Percentiles rank a stretch among this genome's conserved stretches.
Evolutionary conservation across 2,329 filamentous ascomycete species (phyloP).

Genomic region (Aureobasidium sp.): DNA sequence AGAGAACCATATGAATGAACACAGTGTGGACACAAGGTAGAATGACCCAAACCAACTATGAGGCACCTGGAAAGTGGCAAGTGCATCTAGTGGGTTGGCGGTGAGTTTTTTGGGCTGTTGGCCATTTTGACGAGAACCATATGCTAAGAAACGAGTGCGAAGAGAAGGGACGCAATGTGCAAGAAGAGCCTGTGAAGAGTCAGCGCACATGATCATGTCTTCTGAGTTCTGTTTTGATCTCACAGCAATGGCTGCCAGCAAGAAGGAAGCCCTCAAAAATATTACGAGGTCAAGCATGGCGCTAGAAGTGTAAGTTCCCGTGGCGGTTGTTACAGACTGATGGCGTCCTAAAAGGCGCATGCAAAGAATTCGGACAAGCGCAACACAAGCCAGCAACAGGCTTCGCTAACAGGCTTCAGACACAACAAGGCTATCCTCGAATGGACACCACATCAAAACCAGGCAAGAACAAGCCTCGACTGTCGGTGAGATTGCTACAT

Average conservation of each 20-base stretch:
- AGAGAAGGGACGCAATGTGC: constrained; percentile 43
- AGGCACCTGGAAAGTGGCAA: constrained; percentile 57
- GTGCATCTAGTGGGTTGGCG: constrained; percentile 30
- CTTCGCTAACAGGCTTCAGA: background rate
- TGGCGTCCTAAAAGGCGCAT: background rate
- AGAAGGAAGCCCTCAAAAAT: constrained; percentile 11
- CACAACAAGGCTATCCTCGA: background rate
- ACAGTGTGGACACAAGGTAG: constrained; percentile 62
- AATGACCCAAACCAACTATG: constrained; percentile 88
- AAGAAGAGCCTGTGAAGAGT: constrained; percentile 36
- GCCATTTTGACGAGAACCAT: constrained; percentile 43
- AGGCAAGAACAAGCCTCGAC: constrained; percentile 1
- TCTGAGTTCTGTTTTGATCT: background rate
- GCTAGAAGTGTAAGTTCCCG: background rate
- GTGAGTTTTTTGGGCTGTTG: background rate
- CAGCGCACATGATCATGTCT: background rate
- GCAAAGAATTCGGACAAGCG: background rate
- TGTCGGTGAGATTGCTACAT: constrained; percentile 4
- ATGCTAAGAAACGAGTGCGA: constrained; percentile 48
- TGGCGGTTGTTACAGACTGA: background rate
- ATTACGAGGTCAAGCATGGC: constrained; percentile 10
- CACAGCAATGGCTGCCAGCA: constrained; percentile 12
- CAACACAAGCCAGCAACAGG: background rate
- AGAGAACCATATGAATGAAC: constrained; percentile 64
- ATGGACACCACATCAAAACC: background rate